Evolutionary conservation across 257 asterid species (phyloP), one percentile per base, ranked within the genome.

Genomic region (Solanum etuberosum): DNA sequence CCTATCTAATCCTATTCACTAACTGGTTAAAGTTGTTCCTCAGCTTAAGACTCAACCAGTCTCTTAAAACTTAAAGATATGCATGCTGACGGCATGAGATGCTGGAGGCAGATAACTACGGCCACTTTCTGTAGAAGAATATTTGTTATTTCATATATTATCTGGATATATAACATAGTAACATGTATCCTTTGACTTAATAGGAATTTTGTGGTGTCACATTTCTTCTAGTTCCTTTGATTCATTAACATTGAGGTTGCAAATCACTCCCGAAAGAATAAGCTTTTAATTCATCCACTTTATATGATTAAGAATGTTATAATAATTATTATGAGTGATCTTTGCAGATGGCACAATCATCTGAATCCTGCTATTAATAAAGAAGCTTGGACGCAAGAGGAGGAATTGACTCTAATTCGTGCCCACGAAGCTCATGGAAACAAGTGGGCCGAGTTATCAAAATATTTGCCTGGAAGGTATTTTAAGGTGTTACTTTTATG

Each of bases 391-490:
- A 96, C 98, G 37, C 95, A 93, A 92, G 99, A 96, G 80, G 99
- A 96, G 92, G 98, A 96, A 89, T 91, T 96, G 91, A 93, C 97
- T 88, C 90, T 96, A 88, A 92, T 96, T 89, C 96, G 88, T 88
- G 99, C 98, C 85, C 99, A 96, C 87, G 95, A 93, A 83, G 90
- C 91, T 87, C 92, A 91, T 86, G 99, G 99, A 89, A 97, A 97
- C 95, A 97, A 97, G 92, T 97, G 99, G 99, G 99, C 99, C 3
- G 99, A 95, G 94, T 90, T 96, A 90, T 92, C 98, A 6, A 95
- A 96, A 90, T 90, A 92, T 89, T 93, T 96, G 92, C 98, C 98
- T 68, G 99, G 99, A 86, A 96, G 99, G 99, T 96, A 92, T 83
- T 78, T 86, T 88, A 70, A 51, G 68, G 42, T 81, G 70, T 51